These are phyloP conservation scores for Haplosporangium sp. DNA, from an alignment of 371 early-diverging fungal species.

Conservation along the genomic window DNA sequence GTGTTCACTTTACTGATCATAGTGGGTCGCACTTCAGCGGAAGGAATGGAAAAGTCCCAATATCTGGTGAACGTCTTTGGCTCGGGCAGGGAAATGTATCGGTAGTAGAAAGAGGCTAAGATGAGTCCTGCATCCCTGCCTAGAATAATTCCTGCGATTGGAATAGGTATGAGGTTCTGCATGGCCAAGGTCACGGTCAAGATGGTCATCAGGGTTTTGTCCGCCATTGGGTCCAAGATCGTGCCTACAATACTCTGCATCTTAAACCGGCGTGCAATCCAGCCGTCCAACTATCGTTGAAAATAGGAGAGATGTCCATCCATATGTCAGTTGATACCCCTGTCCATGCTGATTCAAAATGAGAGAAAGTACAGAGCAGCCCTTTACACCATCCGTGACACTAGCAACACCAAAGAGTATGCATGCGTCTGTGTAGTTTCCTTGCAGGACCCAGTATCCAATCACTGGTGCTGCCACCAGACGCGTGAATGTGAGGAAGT, in stretches of 20 bases:
- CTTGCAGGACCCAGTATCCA: conserved; percentile 86
- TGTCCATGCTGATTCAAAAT: conserved; percentile 15
- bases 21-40: conserved; percentile 92
- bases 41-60: conserved; percentile 91
- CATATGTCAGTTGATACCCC: neutral
- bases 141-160: conserved; percentile 86
- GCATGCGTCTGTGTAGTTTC: conserved; percentile 76
- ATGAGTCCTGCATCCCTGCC: conserved; percentile 89
- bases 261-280: conserved; percentile 89
- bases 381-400: conserved; percentile 83
- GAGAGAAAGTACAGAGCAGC: neutral
- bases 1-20: conserved; percentile 94
- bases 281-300: conserved; percentile 83
- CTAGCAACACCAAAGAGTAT: conserved; percentile 83
- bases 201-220: conserved; percentile 94
- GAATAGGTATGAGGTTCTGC: conserved; percentile 80
- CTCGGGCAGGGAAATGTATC: conserved; percentile 89
- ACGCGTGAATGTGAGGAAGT: conserved; percentile 84
- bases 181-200: conserved; percentile 85
- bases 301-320: neutral
- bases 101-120: conserved; percentile 82
- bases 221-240: conserved; percentile 96
- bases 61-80: conserved; percentile 91
- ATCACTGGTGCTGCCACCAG: conserved; percentile 84
- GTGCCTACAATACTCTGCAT: conserved; percentile 90